These are phyloP conservation scores for Candida morakotiae DNA, from an alignment of 805 yeast genomes.

Conservation along the genomic window DNA sequence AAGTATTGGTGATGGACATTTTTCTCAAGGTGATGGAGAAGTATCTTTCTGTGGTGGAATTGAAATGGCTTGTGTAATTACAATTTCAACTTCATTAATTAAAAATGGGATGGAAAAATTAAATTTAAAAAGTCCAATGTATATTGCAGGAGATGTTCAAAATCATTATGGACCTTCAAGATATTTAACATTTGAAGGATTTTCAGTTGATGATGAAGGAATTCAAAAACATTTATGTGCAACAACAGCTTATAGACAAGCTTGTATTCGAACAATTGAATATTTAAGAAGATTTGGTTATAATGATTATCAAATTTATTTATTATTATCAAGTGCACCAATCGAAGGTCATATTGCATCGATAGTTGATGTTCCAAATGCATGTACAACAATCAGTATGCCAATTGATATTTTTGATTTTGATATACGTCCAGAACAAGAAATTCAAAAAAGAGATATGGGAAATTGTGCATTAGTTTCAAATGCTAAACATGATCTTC, in stretches of 20 bases:
- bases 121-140: conserved; percentile 43
- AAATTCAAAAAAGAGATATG: conserved; percentile 19
- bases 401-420: conserved; percentile 52
- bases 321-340: conserved; percentile 45
- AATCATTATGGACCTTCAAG: conserved; percentile 46
- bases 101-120: conserved; percentile 40
- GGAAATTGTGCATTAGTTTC: conserved; percentile 38
- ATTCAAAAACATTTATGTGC: conserved; percentile 43
- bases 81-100: conserved; percentile 37
- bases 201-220: conserved; percentile 48
- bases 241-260: conserved; percentile 48
- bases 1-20: conserved; percentile 47
- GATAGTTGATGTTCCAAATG: conserved; percentile 50
- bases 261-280: conserved; percentile 47
- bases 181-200: conserved; percentile 50
- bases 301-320: conserved; percentile 47
- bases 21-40: conserved; percentile 53
- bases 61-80: conserved; percentile 48
- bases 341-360: conserved; percentile 51
- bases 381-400: conserved; percentile 47
- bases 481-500: conserved; percentile 12
- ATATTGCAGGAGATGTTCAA: conserved; percentile 45
- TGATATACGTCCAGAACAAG: conserved; percentile 40
- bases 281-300: conserved; percentile 48
- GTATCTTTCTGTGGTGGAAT: conserved; percentile 53